phyloP scores from a whole-genome alignment of 148 eudicot genomes.

The Chenopodium quinoa region DNA sequence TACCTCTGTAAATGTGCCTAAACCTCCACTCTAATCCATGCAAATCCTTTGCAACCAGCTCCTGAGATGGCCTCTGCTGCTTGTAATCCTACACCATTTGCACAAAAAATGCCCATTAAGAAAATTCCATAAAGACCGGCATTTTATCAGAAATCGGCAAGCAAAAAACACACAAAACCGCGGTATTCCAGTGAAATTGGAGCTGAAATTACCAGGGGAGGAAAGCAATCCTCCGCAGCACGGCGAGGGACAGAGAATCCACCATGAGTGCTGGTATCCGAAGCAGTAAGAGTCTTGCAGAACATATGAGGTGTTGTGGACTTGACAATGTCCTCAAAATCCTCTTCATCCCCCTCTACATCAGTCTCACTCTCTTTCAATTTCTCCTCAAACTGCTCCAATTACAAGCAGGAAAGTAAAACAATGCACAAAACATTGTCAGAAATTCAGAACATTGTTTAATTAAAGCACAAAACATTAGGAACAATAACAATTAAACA shows the following conservation, averaged over 20 bases:
- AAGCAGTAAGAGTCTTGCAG: conserved; percentile 96
- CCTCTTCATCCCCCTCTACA: conserved; percentile 63
- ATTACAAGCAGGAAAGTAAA: background rate
- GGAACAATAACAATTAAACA: conserved; percentile 2
- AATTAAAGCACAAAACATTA: conserved; percentile 20
- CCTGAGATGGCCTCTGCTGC: conserved; percentile 96
- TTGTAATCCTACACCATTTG: conserved; percentile 67
- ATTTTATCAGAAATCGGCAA: background rate
- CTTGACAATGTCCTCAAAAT: conserved; percentile 49
- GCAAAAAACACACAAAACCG: background rate
- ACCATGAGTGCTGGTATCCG: conserved; percentile 99
- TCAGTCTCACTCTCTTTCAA: conserved; percentile 51
- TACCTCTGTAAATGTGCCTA: conserved; percentile 90
- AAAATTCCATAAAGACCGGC: background rate
- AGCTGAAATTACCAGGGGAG: conserved; percentile 66
- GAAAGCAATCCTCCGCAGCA: conserved; percentile 99
- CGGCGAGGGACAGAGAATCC: conserved; percentile 99
- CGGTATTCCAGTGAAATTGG: background rate
- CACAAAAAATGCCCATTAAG: background rate
- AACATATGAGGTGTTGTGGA: conserved; percentile 90
- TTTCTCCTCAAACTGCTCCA: conserved; percentile 66
- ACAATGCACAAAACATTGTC: conserved; percentile 12
- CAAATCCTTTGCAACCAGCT: conserved; percentile 90
- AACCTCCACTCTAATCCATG: conserved; percentile 92
- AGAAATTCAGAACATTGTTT: conserved; percentile 11